A percentile compares a stretch with the other conserved stretches of the same genome.
These are phyloP conservation scores for Umbelopsis sp. DNA, from an alignment of 192 early-diverging fungal genomes.

Conservation along the genomic window DNA sequence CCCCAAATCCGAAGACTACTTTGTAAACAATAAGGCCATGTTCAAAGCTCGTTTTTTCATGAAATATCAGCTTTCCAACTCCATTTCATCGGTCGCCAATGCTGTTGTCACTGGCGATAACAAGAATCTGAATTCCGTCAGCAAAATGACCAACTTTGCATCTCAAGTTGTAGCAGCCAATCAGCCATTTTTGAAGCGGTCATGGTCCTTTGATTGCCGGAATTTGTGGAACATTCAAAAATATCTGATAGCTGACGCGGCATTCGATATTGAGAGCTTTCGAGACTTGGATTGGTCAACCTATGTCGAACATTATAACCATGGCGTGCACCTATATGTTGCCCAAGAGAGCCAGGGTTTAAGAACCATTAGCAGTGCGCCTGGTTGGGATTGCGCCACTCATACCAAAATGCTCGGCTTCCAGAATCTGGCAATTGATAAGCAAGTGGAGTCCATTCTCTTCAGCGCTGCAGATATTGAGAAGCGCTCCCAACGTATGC, in stretches of 20 bases:
- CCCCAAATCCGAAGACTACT: constrained; percentile 33
- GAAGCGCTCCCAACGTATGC: constrained; percentile 38
- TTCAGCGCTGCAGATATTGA: constrained; percentile 38
- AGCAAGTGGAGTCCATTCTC: constrained; percentile 37
- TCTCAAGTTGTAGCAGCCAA: constrained; percentile 30
- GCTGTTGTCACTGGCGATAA: constrained; percentile 11
- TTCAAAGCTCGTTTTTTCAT: constrained; percentile 35
- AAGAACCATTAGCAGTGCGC: constrained; percentile 26
- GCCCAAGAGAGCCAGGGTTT: constrained; percentile 24
- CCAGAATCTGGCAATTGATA: constrained; percentile 28
- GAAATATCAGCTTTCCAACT: constrained; percentile 33
- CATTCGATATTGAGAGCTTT: constrained; percentile 21
- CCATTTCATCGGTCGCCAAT: constrained; percentile 23
- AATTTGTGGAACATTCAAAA: constrained; percentile 22
- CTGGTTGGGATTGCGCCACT: constrained; percentile 37
- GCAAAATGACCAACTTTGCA: constrained; percentile 22
- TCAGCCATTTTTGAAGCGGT: constrained; percentile 36
- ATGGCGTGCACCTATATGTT: constrained; percentile 36
- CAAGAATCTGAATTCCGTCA: constrained; percentile 14
- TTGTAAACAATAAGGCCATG: constrained; percentile 30
- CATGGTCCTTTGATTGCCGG: constrained; percentile 33
- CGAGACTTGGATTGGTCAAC: constrained; percentile 30
- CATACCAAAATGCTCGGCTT: constrained; percentile 16
- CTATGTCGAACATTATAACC: constrained; percentile 34
- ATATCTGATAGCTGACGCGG: constrained; percentile 12